phyloP scores from a whole-genome alignment of 2,329 filamentous ascomycete genomes.

The Rhytidhysteron rufulum region DNA sequence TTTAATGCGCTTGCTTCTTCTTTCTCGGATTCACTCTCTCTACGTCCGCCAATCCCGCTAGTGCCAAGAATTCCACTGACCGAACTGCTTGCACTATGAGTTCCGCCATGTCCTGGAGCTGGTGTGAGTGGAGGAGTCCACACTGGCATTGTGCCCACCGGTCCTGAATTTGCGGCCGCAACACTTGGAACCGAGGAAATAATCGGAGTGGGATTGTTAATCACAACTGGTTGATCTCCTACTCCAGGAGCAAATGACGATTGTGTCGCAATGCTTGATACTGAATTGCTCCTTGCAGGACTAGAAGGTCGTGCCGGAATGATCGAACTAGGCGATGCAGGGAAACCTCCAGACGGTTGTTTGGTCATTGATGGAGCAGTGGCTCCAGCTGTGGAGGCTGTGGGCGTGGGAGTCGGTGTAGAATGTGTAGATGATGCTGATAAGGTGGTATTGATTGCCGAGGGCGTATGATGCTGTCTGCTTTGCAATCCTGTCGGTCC shows the following conservation, averaged over 20 bases:
- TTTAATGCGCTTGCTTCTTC: constrained; percentile 21
- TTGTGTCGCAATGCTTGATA: constrained; percentile 73
- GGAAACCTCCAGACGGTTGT: constrained; percentile 51
- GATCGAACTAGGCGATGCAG: constrained; percentile 57
- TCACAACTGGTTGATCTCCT: constrained; percentile 42
- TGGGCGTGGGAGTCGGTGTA: constrained; percentile 62
- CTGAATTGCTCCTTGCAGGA: constrained; percentile 79
- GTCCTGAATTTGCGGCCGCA: constrained; percentile 65
- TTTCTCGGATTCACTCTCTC: constrained; percentile 33
- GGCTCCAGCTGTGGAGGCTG: constrained; percentile 50
- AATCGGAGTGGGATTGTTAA: constrained; percentile 76
- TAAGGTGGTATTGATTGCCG: constrained; percentile 38
- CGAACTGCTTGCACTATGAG: constrained; percentile 54
- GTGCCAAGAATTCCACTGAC: constrained; percentile 47
- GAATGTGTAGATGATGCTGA: constrained; percentile 54
- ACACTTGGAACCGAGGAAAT: constrained; percentile 74
- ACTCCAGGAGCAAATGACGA: constrained; percentile 42
- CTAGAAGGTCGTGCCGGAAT: constrained; percentile 62
- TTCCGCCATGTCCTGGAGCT: constrained; percentile 38
- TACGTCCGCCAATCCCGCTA: constrained; percentile 12
- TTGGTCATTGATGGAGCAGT: constrained; percentile 52
- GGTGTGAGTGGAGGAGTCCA: constrained; percentile 92
- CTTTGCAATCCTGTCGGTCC: constrained; percentile 51
- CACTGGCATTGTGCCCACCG: constrained; percentile 59
- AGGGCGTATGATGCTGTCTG: constrained; percentile 30